Conservation (phyloP, 306 rosid species). For the Potentilla sterilis region DNA sequence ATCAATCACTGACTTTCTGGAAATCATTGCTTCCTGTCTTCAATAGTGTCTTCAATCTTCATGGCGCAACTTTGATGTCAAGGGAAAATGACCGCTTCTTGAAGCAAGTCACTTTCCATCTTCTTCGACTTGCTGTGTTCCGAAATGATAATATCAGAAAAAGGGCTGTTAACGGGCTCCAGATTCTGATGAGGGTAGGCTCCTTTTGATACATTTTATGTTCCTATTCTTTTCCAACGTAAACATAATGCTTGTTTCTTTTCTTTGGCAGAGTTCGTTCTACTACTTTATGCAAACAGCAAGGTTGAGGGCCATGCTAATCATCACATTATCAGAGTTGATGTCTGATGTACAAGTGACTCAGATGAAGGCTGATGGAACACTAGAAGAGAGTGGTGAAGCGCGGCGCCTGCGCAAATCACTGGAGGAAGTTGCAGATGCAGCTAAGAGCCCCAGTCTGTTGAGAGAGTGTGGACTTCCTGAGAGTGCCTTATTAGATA, state of each 20-base stretch:
- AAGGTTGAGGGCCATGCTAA: conserved; percentile 92
- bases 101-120: conserved; percentile 96
- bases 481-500: conserved; percentile 56
- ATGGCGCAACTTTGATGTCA: conserved; percentile 90
- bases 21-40: conserved; percentile 84
- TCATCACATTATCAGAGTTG: conserved; percentile 90
- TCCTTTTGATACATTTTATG: conserved; percentile 19
- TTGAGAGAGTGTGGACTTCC: conserved; percentile 76
- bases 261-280: conserved; percentile 81
- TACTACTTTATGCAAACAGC: conserved; percentile 88
- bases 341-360: conserved; percentile 99
- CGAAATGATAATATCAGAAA: conserved; percentile 84
- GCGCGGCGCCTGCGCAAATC: conserved; percentile 86
- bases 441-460: conserved; percentile 54
- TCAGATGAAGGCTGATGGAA: conserved; percentile 95
- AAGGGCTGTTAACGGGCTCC: conserved; percentile 94
- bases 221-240: conserved; percentile 5
- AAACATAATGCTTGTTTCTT: conserved; percentile 16
- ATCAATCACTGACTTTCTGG: conserved; percentile 84
- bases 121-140: conserved; percentile 92
- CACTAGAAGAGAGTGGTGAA: conserved; percentile 96
- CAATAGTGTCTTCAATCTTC: conserved; percentile 73
- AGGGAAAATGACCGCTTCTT: conserved; percentile 98
- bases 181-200: conserved; percentile 91
- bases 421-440: conserved; percentile 80